phyloP scores from a whole-genome alignment of 345 rosid genomes.

The Carallia brachiata region DNA sequence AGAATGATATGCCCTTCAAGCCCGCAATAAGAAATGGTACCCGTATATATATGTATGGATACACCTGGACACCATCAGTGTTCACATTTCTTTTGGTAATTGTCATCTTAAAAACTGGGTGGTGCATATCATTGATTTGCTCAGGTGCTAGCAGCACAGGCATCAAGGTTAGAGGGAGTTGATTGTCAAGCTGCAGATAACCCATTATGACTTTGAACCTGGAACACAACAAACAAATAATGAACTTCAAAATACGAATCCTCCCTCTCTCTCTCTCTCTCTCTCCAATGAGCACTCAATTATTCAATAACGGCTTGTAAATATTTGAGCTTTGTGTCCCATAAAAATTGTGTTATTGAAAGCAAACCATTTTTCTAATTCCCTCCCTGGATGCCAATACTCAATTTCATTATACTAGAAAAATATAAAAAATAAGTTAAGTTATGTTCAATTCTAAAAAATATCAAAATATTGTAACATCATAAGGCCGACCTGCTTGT shows the following conservation, averaged over 20 bases:
- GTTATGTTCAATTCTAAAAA: background rate
- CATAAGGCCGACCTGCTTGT: slow-evolving; percentile 71
- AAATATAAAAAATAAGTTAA: too few species aligned
- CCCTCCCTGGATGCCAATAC: background rate
- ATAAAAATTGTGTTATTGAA: background rate
- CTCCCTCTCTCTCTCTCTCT: slow-evolving; percentile 3
- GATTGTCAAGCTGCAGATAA: slow-evolving; percentile 87
- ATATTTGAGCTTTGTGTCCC: background rate
- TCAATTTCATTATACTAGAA: background rate
- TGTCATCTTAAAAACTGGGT: slow-evolving; percentile 94
- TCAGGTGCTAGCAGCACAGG: slow-evolving; percentile 93
- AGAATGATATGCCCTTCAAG: slow-evolving; percentile 7
- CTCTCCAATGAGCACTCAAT: background rate
- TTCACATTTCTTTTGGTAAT: slow-evolving; percentile 72
- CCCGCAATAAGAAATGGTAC: slow-evolving; percentile 40
- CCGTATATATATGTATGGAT: slow-evolving; percentile 85
- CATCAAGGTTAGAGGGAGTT: slow-evolving; percentile 89
- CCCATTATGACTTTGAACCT: slow-evolving; percentile 96
- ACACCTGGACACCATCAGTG: slow-evolving; percentile 73
- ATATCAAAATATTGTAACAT: background rate
- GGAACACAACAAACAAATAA: slow-evolving; percentile 29
- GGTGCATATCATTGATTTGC: slow-evolving; percentile 58
- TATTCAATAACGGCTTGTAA: background rate
- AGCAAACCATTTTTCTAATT: background rate
- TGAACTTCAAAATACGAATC: background rate